Evolutionary conservation across 1,284 basidiomycete genomes (phyloP).

Genomic region (Inonotus hispidus): DNA sequence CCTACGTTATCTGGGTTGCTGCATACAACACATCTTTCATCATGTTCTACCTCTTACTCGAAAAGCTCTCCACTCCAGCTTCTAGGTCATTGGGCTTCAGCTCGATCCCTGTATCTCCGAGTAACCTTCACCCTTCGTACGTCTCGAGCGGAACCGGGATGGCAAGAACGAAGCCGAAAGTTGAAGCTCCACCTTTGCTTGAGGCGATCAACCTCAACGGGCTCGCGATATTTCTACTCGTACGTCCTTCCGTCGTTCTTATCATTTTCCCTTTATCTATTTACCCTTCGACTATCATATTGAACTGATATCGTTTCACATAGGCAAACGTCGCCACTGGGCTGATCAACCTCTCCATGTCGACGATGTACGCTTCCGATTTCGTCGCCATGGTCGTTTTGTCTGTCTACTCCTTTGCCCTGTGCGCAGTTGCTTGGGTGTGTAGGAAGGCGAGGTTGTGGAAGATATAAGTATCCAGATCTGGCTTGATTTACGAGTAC

Average conservation of each 20-base stretch:
- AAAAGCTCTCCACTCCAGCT: constrained; percentile 37
- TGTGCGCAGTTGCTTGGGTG: constrained; percentile 61
- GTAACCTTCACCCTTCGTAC: constrained; percentile 16
- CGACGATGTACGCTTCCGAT: constrained; percentile 77
- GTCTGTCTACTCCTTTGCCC: constrained; percentile 51
- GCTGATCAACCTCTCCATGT: constrained; percentile 72
- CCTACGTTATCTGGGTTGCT: constrained; percentile 86
- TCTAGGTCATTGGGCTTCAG: background rate
- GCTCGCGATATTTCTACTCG: constrained; percentile 76
- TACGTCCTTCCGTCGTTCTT: constrained; percentile 36
- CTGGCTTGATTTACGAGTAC: no score
- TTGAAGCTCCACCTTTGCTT: constrained; percentile 54
- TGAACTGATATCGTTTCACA: background rate
- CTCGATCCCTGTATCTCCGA: background rate
- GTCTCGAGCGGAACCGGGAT: constrained; percentile 17
- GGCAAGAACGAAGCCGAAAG: constrained; percentile 17
- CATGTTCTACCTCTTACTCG: constrained; percentile 74
- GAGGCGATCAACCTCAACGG: constrained; percentile 83
- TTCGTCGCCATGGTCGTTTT: constrained; percentile 61
- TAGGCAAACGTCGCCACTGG: constrained; percentile 90
- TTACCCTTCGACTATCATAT: no score
- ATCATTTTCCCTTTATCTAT: background rate
- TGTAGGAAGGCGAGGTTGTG: constrained; percentile 32
- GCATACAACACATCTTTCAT: constrained; percentile 90
- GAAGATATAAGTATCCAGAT: constrained; percentile 10